A percentile compares a stretch with the other conserved stretches of the same genome.
Evolutionary conservation across 2,329 filamentous ascomycete genomes (phyloP).

Genomic region (Hortaea sp.): DNA sequence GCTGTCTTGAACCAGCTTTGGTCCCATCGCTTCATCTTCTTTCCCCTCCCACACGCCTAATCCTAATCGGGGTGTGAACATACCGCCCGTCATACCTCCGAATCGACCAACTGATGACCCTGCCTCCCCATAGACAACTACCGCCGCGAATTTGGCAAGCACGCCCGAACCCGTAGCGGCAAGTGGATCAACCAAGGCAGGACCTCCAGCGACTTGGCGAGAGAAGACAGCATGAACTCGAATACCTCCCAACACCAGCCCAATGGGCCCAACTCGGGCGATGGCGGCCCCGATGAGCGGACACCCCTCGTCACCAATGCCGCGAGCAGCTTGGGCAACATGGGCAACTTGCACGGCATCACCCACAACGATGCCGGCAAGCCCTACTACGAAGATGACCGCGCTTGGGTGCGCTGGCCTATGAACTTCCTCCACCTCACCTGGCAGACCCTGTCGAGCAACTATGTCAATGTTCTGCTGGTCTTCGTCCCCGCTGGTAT

Average conservation of each 20-base stretch:
- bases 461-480: slow-evolving; percentile 59
- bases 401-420: slow-evolving; percentile 23
- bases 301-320: slow-evolving; percentile 14
- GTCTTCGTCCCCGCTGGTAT: slow-evolving; percentile 67
- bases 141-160: slow-evolving; percentile 10
- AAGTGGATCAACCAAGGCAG: not conserved
- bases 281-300: slow-evolving; percentile 6
- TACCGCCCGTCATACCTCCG: not conserved
- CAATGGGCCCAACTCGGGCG: not conserved
- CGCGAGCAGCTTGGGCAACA: slow-evolving; percentile 9
- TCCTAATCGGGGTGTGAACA: too few species aligned
- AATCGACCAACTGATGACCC: not conserved
- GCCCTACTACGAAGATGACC: slow-evolving; percentile 17
- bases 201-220: slow-evolving; percentile 1
- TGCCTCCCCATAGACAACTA: slow-evolving; percentile 2
- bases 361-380: slow-evolving; percentile 7
- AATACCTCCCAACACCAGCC: not conserved
- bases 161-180: slow-evolving; percentile 10
- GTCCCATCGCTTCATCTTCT: not conserved
- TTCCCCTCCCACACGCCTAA: too few species aligned
- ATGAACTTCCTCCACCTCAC: slow-evolving; percentile 25
- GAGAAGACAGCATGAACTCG: not conserved
- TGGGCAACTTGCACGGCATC: slow-evolving; percentile 3
- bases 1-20: not conserved
- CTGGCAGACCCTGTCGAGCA: slow-evolving; percentile 38